phyloP scores from a whole-genome alignment of 805 yeast genomes.

The Candida xiaguanensis region DNA sequence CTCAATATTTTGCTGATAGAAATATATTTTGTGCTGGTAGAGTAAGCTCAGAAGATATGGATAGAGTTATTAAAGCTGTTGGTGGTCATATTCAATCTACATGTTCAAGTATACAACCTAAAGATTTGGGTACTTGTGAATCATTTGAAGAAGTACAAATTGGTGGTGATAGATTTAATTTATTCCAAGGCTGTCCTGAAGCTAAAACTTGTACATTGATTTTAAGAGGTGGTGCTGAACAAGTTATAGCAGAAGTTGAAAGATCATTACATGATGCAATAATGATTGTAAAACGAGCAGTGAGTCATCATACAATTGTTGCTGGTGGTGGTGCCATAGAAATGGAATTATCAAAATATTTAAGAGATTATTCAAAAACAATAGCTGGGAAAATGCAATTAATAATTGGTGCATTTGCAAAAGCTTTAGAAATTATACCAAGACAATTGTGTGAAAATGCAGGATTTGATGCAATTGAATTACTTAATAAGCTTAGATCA shows the following conservation, averaged over 20 bases:
- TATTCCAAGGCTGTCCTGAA: conserved; percentile 88
- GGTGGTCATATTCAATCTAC: conserved; percentile 87
- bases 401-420: conserved; percentile 87
- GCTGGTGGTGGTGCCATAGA: conserved; percentile 99
- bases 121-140: conserved; percentile 81
- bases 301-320: conserved; percentile 80
- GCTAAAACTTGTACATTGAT: conserved; percentile 92
- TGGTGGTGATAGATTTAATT: conserved; percentile 92
- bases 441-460: conserved; percentile 98
- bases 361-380: conserved; percentile 81
- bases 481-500: conserved; percentile 85
- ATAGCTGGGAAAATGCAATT: conserved; percentile 96
- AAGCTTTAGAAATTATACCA: conserved; percentile 93
- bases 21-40: conserved; percentile 97
- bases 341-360: conserved; percentile 88
- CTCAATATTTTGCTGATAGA: conserved; percentile 96
- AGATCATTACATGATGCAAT: conserved; percentile 97
- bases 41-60: conserved; percentile 84
- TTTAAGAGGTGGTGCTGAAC: conserved; percentile 97
- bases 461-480: conserved; percentile 97
- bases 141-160: conserved; percentile 90
- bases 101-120: conserved; percentile 61
- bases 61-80: conserved; percentile 87
- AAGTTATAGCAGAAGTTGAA: conserved; percentile 96
- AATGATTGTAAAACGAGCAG: conserved; percentile 95